Evolutionary conservation across 1,139 yeast species (phyloP).

Genomic region (Magnusiomyces magnusii): DNA sequence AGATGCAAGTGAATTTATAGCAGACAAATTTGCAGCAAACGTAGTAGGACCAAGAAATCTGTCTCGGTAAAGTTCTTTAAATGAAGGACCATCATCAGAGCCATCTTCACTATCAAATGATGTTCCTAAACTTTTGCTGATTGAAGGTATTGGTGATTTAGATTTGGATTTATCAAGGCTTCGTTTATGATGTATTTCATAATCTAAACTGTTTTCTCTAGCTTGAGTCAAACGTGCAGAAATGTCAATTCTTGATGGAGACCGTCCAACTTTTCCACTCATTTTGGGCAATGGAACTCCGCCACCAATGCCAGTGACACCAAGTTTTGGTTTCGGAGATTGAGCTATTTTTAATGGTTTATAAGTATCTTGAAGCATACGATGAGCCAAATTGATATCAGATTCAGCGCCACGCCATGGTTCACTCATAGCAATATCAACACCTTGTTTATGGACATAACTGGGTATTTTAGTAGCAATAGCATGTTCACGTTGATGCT

Average conservation of each 20-base stretch:
- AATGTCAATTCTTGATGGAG: slow-evolving; percentile 18
- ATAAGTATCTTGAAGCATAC: slow-evolving; percentile 61
- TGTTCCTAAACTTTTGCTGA: not conserved
- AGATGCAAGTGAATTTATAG: slow-evolving; percentile 62
- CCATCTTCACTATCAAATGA: slow-evolving; percentile 23
- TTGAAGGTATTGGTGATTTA: not conserved
- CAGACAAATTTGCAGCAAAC: slow-evolving; percentile 44
- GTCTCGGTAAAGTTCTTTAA: slow-evolving; percentile 57
- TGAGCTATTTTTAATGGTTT: slow-evolving; percentile 37
- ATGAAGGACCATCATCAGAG: slow-evolving; percentile 39
- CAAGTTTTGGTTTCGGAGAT: not conserved
- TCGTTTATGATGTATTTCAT: slow-evolving; percentile 41
- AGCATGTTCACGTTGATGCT: slow-evolving; percentile 37
- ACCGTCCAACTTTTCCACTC: slow-evolving; percentile 14
- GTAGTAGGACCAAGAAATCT: slow-evolving; percentile 53
- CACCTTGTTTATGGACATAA: slow-evolving; percentile 44
- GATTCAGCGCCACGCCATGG: slow-evolving; percentile 72
- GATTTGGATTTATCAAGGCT: slow-evolving; percentile 9
- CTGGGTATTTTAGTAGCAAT: slow-evolving; percentile 36
- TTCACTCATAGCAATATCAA: slow-evolving; percentile 44
- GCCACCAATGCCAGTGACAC: not conserved
- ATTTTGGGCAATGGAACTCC: slow-evolving; percentile 7
- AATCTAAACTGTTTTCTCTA: slow-evolving; percentile 59
- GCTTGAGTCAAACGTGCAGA: slow-evolving; percentile 48
- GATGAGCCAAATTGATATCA: slow-evolving; percentile 42